phyloP scores from a whole-genome alignment of 345 rosid species.

The Sonneratia caseolaris region DNA sequence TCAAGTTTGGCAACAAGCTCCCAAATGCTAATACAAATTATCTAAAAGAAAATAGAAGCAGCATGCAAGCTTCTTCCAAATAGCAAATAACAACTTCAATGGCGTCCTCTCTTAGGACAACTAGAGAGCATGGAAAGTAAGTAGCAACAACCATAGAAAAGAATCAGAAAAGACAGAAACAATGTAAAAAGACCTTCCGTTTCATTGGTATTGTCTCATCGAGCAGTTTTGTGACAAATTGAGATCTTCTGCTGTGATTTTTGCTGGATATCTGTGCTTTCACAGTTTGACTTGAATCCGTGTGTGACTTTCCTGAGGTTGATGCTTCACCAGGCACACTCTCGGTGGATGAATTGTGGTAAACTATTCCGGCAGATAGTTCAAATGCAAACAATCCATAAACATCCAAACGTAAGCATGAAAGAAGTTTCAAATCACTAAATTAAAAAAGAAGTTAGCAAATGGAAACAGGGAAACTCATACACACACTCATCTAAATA shows the following conservation, averaged over 20 bases:
- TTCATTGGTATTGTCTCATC: slow-evolving; percentile 39
- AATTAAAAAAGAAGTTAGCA: background rate
- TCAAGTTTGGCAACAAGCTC: too few relatives aligned
- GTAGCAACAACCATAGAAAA: background rate
- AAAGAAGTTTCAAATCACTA: background rate
- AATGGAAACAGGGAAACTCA: background rate
- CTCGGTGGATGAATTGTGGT: slow-evolving; percentile 7
- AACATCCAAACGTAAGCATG: background rate
- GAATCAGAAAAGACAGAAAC: background rate
- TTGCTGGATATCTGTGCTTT: slow-evolving; percentile 4
- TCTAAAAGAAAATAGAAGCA: too few relatives aligned
- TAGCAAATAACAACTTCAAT: too few relatives aligned
- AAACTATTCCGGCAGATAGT: slow-evolving; percentile 1
- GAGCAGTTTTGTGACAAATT: slow-evolving; percentile 22
- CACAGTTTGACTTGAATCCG: slow-evolving; percentile 12
- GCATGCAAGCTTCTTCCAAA: too few relatives aligned
- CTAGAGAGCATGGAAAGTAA: background rate
- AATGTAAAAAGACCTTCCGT: slow-evolving; percentile 30
- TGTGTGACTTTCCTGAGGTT: slow-evolving; percentile 16
- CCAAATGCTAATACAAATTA: too few relatives aligned
- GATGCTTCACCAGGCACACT: slow-evolving; percentile 19
- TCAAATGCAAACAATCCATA: background rate
- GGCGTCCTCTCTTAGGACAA: too few relatives aligned
- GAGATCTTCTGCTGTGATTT: slow-evolving; percentile 13
- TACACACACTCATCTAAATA: too few relatives aligned